A percentile compares a stretch with the other conserved stretches of the same genome.
These are phyloP conservation scores for Coleophoma cylindrospora DNA, from an alignment of 2,329 filamentous ascomycete genomes.

Conservation along the genomic window DNA sequence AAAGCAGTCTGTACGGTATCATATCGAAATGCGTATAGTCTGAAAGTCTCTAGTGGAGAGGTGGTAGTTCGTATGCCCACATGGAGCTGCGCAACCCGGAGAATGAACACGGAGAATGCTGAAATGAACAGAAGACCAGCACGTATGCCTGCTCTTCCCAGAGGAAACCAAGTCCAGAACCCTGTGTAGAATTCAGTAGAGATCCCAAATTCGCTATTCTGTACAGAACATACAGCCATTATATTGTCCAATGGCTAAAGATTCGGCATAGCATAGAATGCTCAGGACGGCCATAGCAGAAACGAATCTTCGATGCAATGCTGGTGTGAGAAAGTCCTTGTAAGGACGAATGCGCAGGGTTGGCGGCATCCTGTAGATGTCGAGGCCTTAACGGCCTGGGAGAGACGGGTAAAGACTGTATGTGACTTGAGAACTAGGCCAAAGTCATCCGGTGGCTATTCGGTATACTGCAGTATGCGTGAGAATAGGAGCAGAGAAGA, in stretches of 20 bases:
- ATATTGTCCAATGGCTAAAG: conserved; percentile 65
- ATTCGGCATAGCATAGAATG: conserved; percentile 66
- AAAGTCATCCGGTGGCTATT: too few species aligned
- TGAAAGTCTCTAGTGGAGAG: conserved; percentile 62
- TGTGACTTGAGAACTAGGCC: too few species aligned
- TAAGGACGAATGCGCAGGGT: conserved; percentile 28
- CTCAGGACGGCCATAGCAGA: conserved; percentile 68
- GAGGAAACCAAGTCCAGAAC: conserved; percentile 82
- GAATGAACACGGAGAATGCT: conserved; percentile 71
- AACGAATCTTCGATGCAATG: conserved; percentile 81
- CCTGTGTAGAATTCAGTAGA: conserved; percentile 39
- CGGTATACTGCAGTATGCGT: too few species aligned
- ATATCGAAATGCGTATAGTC: conserved; percentile 44
- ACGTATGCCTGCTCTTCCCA: conserved; percentile 71
- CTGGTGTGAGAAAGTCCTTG: conserved; percentile 81
- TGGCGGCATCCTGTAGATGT: conserved; percentile 22
- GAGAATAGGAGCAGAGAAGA: background rate
- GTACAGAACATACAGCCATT: conserved; percentile 48
- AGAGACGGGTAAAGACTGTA: conserved; percentile 12
- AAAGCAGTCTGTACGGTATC: conserved; percentile 64
- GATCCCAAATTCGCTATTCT: background rate
- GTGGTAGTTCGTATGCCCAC: conserved; percentile 66
- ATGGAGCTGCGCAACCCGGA: conserved; percentile 82
- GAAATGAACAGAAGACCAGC: conserved; percentile 71
- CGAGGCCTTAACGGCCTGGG: background rate